Percentiles rank a stretch among this genome's conserved stretches.
Evolutionary conservation across 2,329 filamentous ascomycete genomes (phyloP).

Genomic region (Alternaria infectoria): DNA sequence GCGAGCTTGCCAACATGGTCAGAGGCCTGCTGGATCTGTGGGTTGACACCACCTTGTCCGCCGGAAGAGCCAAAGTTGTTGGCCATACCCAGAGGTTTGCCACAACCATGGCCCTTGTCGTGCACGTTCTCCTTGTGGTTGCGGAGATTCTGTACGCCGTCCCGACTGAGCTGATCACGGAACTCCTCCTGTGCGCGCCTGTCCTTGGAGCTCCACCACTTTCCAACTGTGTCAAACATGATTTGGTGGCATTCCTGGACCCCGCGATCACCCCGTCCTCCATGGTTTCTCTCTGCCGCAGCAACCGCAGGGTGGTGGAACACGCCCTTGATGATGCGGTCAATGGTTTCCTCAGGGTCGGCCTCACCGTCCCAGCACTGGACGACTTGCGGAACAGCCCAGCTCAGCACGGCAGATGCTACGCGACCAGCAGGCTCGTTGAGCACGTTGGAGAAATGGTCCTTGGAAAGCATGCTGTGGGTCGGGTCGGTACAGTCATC

Average conservation of each 20-base stretch:
- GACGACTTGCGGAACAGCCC: constrained; percentile 90
- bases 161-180: constrained; percentile 75
- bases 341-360: constrained; percentile 73
- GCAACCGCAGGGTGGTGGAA: constrained; percentile 88
- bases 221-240: constrained; percentile 80
- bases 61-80: constrained; percentile 57
- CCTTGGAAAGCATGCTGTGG: constrained; percentile 94
- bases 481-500: constrained; percentile 80
- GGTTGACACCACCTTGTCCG: constrained; percentile 55
- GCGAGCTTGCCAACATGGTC: constrained; percentile 59
- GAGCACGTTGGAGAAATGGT: constrained; percentile 88
- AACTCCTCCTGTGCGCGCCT: constrained; percentile 70
- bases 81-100: constrained; percentile 78
- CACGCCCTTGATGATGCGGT: constrained; percentile 80
- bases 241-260: constrained; percentile 72
- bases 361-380: constrained; percentile 83
- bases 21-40: constrained; percentile 39
- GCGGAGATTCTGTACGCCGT: constrained; percentile 75
- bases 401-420: constrained; percentile 78
- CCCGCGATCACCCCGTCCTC: neutral
- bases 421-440: constrained; percentile 88
- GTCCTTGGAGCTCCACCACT: constrained; percentile 79
- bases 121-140: constrained; percentile 89
- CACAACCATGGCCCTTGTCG: constrained; percentile 85
- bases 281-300: constrained; percentile 65